Conservation (phyloP, 2,329 filamentous ascomycete genomes). For the Diaporthe citri region DNA sequence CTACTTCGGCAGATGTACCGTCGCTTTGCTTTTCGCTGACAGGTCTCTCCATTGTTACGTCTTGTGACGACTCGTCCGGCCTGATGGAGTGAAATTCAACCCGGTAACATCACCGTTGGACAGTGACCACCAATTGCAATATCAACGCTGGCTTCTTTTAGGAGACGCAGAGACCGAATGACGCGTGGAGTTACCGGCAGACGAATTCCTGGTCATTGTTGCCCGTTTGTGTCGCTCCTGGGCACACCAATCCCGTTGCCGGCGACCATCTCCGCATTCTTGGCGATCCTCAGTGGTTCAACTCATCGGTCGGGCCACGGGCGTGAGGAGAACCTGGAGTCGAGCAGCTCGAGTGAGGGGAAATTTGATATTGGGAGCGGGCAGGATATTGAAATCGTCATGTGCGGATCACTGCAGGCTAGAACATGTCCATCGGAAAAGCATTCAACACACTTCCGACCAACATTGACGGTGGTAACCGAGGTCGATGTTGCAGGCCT, state of each 20-base stretch:
- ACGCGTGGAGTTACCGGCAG: not conserved
- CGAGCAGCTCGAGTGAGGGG: not conserved
- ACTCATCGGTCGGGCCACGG: not conserved
- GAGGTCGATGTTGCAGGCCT: not conserved
- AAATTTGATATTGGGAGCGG: not conserved
- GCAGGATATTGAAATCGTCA: not conserved
- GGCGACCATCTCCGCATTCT: slow-evolving; percentile 23
- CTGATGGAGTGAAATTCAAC: accelerated
- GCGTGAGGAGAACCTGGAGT: slow-evolving; percentile 16
- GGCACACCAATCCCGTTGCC: not conserved
- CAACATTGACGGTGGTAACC: not conserved
- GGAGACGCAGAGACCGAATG: not conserved
- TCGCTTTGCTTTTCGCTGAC: not conserved
- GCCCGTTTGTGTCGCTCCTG: not conserved
- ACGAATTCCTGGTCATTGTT: not conserved
- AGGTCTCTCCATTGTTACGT: not conserved
- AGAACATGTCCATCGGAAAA: not conserved
- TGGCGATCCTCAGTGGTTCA: not conserved
- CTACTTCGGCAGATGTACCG: not conserved
- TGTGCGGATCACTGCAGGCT: not conserved
- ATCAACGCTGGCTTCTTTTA: not conserved
- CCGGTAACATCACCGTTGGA: no score
- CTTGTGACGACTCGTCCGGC: not conserved
- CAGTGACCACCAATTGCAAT: not conserved
- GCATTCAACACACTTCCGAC: not conserved